Conservation (phyloP, 805 yeast species). For the Candida sakaeoensis region DNA sequence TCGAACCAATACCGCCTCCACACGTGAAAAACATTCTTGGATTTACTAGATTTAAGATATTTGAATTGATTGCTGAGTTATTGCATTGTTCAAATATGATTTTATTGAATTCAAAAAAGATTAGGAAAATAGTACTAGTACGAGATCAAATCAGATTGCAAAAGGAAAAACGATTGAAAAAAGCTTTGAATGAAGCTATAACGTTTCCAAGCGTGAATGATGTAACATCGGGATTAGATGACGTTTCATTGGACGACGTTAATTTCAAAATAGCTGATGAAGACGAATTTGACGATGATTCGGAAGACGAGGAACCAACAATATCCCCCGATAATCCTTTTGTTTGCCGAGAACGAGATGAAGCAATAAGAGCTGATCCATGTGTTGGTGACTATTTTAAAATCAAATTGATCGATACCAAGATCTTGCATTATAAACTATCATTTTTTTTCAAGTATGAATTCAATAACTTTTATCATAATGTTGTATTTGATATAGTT, state of each 20-base stretch:
- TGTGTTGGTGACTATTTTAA: constrained; percentile 87
- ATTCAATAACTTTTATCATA: constrained; percentile 96
- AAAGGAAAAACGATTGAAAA: constrained; percentile 42
- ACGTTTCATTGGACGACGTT: constrained; percentile 31
- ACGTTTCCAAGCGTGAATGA: constrained; percentile 23
- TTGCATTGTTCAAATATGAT: constrained; percentile 98
- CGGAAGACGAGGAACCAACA: constrained; percentile 44
- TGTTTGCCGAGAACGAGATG: constrained; percentile 34
- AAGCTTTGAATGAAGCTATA: constrained; percentile 31
- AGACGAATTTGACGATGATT: constrained; percentile 27
- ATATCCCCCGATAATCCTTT: constrained; percentile 43
- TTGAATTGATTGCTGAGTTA: constrained; percentile 90
- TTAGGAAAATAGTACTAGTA: constrained; percentile 61
- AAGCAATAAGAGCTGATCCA: constrained; percentile 45
- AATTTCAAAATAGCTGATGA: constrained; percentile 16
- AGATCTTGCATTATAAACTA: constrained; percentile 63
- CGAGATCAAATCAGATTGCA: constrained; percentile 61
- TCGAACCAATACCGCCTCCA: constrained; percentile 22
- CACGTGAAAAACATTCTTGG: constrained; percentile 57
- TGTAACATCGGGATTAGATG: constrained; percentile 36
- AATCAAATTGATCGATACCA: constrained; percentile 73
- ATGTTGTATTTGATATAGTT: constrained; percentile 92
- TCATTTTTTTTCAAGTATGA: constrained; percentile 79
- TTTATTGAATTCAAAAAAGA: constrained; percentile 71
- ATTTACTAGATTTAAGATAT: constrained; percentile 82